A percentile compares a stretch with the other conserved stretches of the same genome.
Evolutionary conservation across 345 rosid species (phyloP).

Genomic region (Microthlaspi erraticum): DNA sequence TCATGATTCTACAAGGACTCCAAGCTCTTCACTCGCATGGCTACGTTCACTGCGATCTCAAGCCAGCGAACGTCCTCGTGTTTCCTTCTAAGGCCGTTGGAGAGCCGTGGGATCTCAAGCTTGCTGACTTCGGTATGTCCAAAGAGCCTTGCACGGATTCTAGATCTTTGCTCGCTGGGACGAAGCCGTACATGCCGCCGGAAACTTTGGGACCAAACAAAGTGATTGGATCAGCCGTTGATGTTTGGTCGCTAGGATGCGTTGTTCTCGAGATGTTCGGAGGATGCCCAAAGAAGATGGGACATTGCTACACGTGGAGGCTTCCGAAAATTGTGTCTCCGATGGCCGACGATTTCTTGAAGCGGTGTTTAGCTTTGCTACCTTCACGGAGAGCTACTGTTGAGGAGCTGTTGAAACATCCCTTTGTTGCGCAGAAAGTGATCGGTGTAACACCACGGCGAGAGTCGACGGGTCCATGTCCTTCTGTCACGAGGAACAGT

Average conservation of each 20-base stretch:
- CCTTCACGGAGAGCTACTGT: conserved; percentile 24
- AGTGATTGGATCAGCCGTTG: conserved; percentile 1
- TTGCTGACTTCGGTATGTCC: conserved; percentile 26
- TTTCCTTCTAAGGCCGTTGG: conserved; percentile 1
- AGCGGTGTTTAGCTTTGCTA: conserved; percentile 4
- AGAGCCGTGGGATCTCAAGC: conserved; percentile 25
- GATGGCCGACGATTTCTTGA: conserved; percentile 14
- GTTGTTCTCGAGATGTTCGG: conserved; percentile 34
- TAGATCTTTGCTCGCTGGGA: conserved; percentile 6
- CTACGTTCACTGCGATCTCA: conserved; percentile 26
- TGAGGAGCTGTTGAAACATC: conserved; percentile 15
- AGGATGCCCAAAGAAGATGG: neutral
- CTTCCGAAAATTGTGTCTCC: neutral
- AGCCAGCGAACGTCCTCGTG: conserved; percentile 23
- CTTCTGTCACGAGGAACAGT: neutral
- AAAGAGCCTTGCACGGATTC: conserved; percentile 21
- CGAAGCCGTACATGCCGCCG: conserved; percentile 19
- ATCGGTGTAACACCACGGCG: neutral
- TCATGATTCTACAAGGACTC: conserved; percentile 30
- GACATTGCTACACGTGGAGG: conserved; percentile 4
- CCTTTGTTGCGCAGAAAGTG: conserved; percentile 14
- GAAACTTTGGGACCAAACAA: neutral
- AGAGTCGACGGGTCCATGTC: neutral
- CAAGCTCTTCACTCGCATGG: conserved; percentile 22
- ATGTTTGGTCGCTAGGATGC: conserved; percentile 35